Evolutionary conservation across 1,284 basidiomycete genomes (phyloP), one percentile per base, ranked within the genome.

Genomic region (Hymenochaete sp.): DNA sequence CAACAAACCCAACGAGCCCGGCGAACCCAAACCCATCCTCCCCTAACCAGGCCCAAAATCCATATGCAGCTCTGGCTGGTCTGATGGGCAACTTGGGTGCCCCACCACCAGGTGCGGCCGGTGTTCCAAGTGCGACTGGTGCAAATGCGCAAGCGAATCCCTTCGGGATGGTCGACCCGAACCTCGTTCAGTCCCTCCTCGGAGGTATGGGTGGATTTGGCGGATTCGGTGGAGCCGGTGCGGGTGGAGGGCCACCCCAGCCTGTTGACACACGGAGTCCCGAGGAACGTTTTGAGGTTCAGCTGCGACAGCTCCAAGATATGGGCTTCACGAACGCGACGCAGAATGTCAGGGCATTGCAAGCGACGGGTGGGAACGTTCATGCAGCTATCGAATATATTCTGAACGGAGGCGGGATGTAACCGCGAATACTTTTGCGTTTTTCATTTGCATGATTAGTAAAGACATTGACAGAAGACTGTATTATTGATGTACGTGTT

Each of bases 341-440:
- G 39, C 89, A 93, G 71, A 95, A 95, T 59, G 72, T 95, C n/a
- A 72, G 89, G 14, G 90, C 91, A 7, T 66, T 95, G 44, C 71
- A 89, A 22, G 86, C 86, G 38, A 93, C 89, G 0, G 90, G 79
- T 16, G 91, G 91, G 4, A 92, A 93, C 57, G 88, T 95, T 24
- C 78, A 93, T 60, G 75, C 82, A 21, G 90, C 91, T 29, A 87
- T 95, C 55, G 91, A 93, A 65, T 90, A 93, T 59, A 91, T 95
- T 54, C 72, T 95, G 49, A 65, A 71, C 37, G 88, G 88, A 1
- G 82, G 84, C 9, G 84, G 85, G 21, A 35, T 85, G 51, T 82
- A 26, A 36, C 2, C 21, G 28, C n/a, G n/a, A n/a, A n/a, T 31
- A 14, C 14, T 31, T 31, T 31, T 31, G 28, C 28, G 9, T 5